Percentiles rank a stretch among this genome's conserved stretches.
phyloP scores from a whole-genome alignment of 371 early-diverging fungal species.

The Rhizomucor pusillus region DNA sequence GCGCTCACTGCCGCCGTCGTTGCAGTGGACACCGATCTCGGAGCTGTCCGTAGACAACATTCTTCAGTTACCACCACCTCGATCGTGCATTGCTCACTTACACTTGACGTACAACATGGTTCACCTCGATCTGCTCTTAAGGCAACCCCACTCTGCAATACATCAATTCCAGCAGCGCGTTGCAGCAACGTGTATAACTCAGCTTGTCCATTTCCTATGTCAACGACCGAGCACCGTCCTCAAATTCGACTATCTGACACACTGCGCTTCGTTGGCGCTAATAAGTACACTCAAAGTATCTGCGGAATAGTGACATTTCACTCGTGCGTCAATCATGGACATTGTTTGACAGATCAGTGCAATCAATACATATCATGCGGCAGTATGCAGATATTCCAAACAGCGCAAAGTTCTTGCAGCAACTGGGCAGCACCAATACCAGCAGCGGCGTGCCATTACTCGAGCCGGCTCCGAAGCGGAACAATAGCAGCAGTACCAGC shows the following conservation, averaged over 20 bases:
- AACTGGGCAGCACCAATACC: conserved; percentile 13
- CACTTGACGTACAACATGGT: conserved; percentile 24
- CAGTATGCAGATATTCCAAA: conserved; percentile 34
- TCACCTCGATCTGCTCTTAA: conserved; percentile 13
- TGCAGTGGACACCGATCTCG: conserved; percentile 31
- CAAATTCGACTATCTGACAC: conserved; percentile 32
- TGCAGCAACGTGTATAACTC: conserved; percentile 32
- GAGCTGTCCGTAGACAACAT: conserved; percentile 19
- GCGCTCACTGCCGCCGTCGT: conserved; percentile 16
- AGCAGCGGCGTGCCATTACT: no score
- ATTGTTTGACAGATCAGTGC: conserved; percentile 30
- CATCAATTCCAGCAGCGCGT: conserved; percentile 23
- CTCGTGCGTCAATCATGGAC: conserved; percentile 34
- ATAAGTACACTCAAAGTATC: conserved; percentile 23
- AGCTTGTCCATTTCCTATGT: conserved; percentile 25
- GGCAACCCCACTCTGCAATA: conserved; percentile 16
- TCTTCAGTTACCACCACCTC: conserved; percentile 20
- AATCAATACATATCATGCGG: conserved; percentile 23
- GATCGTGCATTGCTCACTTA: conserved; percentile 19
- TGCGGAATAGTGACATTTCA: conserved; percentile 21
- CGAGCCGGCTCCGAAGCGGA: no score
- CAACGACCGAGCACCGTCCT: conserved; percentile 22
- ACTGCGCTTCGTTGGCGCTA: conserved; percentile 22
- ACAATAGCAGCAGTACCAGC: no score
- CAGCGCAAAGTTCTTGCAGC: conserved; percentile 34